Percentiles rank a stretch among this genome's conserved stretches.
phyloP scores from a whole-genome alignment of 2,329 filamentous ascomycete genomes.

The Trichoderma oligosporum region DNA sequence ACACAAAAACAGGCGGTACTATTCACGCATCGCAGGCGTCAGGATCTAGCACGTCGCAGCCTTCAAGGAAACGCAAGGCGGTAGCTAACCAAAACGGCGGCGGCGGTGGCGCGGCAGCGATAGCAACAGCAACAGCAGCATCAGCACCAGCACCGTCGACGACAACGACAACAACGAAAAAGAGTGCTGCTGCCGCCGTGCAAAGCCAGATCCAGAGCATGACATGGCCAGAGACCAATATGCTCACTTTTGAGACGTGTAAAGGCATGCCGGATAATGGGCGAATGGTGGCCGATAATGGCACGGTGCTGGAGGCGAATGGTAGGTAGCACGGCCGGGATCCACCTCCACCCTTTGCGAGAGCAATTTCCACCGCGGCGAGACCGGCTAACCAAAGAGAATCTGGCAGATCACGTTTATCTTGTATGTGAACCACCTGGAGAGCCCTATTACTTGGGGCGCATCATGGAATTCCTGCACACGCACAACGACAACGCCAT shows the following conservation, averaged over 20 bases:
- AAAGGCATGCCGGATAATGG: conserved; percentile 68
- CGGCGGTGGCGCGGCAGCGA: conserved; percentile 20
- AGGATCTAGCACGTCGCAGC: conserved; percentile 43
- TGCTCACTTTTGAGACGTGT: conserved; percentile 80
- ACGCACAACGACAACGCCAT: conserved; percentile 67
- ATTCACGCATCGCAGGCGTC: conserved; percentile 40
- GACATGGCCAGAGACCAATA: conserved; percentile 64
- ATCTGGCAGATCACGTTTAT: conserved; percentile 70
- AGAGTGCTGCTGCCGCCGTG: conserved; percentile 30
- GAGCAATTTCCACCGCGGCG: conserved; percentile 18
- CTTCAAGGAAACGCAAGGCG: conserved; percentile 83
- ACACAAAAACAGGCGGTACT: conserved; percentile 29
- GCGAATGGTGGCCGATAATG: conserved; percentile 84
- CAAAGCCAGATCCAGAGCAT: conserved; percentile 37
- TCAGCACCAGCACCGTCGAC: conserved; percentile 19
- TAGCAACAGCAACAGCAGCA: conserved; percentile 24
- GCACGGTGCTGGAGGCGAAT: conserved; percentile 76
- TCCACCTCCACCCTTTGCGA: conserved; percentile 20
- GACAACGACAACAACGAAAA: conserved; percentile 19
- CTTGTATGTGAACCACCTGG: conserved; percentile 95
- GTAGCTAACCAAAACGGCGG: conserved; percentile 34
- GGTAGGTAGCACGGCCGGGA: conserved; percentile 66
- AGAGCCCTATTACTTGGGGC: conserved; percentile 94
- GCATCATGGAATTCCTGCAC: conserved; percentile 97
- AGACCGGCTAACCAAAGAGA: conserved; percentile 32